Evolutionary conservation across 495 filamentous ascomycete genomes (phyloP).

Genomic region (Chaetomidium leptoderma): DNA sequence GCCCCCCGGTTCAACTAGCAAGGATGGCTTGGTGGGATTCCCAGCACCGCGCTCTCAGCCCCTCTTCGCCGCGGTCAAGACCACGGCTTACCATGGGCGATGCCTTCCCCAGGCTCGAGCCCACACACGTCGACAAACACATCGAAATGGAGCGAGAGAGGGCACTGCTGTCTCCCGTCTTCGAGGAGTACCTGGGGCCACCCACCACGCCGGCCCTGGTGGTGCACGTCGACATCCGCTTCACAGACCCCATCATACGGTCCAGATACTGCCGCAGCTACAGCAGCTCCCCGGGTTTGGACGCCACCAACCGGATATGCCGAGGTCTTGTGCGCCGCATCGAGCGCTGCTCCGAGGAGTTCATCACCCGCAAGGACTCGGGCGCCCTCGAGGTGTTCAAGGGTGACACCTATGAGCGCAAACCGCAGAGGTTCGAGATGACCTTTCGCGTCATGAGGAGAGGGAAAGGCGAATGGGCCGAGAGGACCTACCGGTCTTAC

Average conservation of each 20-base stretch:
- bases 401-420: constrained; percentile 34
- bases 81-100: constrained; percentile 24
- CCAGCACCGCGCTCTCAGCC: constrained; percentile 17
- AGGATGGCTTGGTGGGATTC: constrained; percentile 35
- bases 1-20: not conserved
- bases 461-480: constrained; percentile 41
- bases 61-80: constrained; percentile 11
- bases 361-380: constrained; percentile 47
- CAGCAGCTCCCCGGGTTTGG: constrained; percentile 36
- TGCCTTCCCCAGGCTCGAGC: constrained; percentile 23
- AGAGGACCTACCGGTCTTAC: constrained; percentile 42
- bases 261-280: constrained; percentile 39
- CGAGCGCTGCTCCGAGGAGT: constrained; percentile 45
- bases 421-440: constrained; percentile 44
- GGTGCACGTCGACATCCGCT: constrained; percentile 43
- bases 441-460: constrained; percentile 39
- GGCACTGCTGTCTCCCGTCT: constrained; percentile 24
- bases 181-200: constrained; percentile 20
- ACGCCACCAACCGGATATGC: constrained; percentile 38
- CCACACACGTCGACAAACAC: constrained; percentile 14
- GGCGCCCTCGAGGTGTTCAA: constrained; percentile 38
- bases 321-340: constrained; percentile 44
- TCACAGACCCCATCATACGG: constrained; percentile 41
- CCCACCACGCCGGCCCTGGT: constrained; percentile 22
- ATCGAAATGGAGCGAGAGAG: constrained; percentile 27